Conservation (phyloP, 1,284 basidiomycete species). For the Sutorius eximius region DNA sequence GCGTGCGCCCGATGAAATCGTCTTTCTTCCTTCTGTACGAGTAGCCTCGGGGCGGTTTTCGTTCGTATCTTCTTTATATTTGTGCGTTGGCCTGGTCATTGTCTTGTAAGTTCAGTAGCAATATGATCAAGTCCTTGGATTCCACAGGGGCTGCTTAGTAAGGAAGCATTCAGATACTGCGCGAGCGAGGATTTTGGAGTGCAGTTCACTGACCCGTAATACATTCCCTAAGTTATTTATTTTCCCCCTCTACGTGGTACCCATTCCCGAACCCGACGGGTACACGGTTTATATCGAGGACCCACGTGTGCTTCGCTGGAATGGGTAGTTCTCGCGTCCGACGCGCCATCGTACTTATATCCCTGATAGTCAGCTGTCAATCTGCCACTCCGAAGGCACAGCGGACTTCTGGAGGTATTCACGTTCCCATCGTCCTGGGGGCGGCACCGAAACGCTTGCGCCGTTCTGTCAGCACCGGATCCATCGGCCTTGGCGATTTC, state of each 20-base stretch:
- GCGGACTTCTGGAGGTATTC: constrained; percentile 20
- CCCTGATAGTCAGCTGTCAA: constrained; percentile 3
- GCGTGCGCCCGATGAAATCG: not conserved
- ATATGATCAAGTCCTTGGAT: not conserved
- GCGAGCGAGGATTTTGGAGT: not conserved
- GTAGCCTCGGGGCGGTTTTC: constrained; percentile 10
- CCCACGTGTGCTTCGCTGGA: not conserved
- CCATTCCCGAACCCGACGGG: not conserved
- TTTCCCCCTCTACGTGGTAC: not conserved
- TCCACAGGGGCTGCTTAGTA: not conserved
- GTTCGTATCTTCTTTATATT: constrained; percentile 5
- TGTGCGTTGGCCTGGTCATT: constrained; percentile 4
- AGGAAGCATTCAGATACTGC: too few species aligned
- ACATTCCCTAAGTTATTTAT: not conserved
- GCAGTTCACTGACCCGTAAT: constrained; percentile 1
- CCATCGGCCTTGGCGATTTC: constrained; percentile 40
- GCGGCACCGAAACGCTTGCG: constrained; percentile 1
- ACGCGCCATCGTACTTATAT: constrained; percentile 9
- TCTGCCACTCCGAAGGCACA: not conserved
- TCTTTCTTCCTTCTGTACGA: constrained; percentile 21
- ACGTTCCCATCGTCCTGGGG: constrained; percentile 27
- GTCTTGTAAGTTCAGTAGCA: constrained; percentile 5
- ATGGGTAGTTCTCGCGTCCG: constrained; percentile 14
- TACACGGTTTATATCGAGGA: not conserved
- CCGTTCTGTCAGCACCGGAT: constrained; percentile 20